Base-by-base conservation (phyloP, 169 alveolate genomes). In the Haemoproteus tartakovskyi region DNA sequence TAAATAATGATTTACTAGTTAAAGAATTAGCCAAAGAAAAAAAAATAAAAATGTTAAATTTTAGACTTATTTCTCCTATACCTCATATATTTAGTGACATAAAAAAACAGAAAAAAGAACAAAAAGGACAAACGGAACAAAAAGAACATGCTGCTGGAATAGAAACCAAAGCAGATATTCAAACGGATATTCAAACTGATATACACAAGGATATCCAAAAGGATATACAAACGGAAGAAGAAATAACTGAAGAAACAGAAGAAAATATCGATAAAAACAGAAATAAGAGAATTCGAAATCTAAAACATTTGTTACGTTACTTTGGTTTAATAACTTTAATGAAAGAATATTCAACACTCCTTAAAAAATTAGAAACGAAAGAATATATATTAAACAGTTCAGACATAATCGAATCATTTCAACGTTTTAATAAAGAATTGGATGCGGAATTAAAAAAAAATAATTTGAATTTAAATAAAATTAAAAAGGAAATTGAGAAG, bases 321-420 rank as follows among this genome's bases (percentile, higher is more conserved):
- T 43, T 18, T 30, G 70, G 78, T 6, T 70, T 45, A 21, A 12
- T 70, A 37, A 59, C 70, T n/a, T 22, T 70, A 6, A 27, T 70
- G 29, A 59, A 70, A 21, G 74, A 70, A 37, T 70, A 70, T 57
- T 56, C 52, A 56, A 70, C 52, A 8, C 37, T 70, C 16, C 27
- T 57, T 43, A 11, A 56, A 29, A 46, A 54, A 29, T 29, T 70
- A 26, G 74, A 70, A 36, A 12, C 52, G 8, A 54, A 70, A 5
- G 56, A 67, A 9, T 54, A 52, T 43, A 48, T 70, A 8, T 21
- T 43, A 41, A 41, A 26, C 18, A 19, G 29, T 46, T 6, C 24
- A 8, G 83, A 70, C 38, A 56, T 70, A 11, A 21, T 59, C 4
- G 61, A 70, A 29, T 70, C 78, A 0, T 70, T 24, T 48, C 52